Evolutionary conservation across 2,329 filamentous ascomycete species (phyloP).

Genomic region (Stemphylium beticola): DNA sequence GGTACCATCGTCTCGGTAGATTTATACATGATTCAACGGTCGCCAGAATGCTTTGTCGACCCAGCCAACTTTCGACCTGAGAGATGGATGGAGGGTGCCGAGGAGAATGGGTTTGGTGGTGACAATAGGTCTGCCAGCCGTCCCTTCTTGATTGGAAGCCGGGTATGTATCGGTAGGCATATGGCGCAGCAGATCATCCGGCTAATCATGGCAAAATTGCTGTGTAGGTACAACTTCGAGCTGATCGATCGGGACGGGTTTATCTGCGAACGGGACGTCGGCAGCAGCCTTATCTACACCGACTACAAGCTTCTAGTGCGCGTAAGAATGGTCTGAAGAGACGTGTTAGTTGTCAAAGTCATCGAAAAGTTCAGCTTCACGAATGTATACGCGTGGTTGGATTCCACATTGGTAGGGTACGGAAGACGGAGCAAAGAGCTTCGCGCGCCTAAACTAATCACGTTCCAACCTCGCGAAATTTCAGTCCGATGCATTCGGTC

Average conservation of each 20-base stretch:
- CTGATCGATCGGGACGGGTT: constrained; percentile 1
- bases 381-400: no score
- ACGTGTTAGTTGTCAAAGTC: no score
- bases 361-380: no score
- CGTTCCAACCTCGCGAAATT: no score
- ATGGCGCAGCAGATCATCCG: constrained; percentile 5
- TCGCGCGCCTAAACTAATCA: no score
- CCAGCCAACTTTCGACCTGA: not conserved
- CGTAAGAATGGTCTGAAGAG: not conserved
- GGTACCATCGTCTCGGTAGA: constrained; percentile 3
- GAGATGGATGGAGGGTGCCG: constrained; percentile 2
- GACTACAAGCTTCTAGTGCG: not conserved
- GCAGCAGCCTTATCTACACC: constrained; percentile 4
- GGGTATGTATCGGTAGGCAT: not conserved
- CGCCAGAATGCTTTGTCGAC: not conserved
- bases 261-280: not conserved
- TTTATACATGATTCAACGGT: not conserved
- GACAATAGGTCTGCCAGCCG: constrained; percentile 2
- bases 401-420: no score
- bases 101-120: not conserved
- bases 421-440: no score
- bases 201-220: not conserved
- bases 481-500: not conserved
- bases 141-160: constrained; percentile 1
- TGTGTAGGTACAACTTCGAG: constrained; percentile 1